Percentiles rank a stretch among this genome's conserved stretches.
phyloP scores from a whole-genome alignment of 768 basidiomycete species.

The Cyclocybe aegerita region DNA sequence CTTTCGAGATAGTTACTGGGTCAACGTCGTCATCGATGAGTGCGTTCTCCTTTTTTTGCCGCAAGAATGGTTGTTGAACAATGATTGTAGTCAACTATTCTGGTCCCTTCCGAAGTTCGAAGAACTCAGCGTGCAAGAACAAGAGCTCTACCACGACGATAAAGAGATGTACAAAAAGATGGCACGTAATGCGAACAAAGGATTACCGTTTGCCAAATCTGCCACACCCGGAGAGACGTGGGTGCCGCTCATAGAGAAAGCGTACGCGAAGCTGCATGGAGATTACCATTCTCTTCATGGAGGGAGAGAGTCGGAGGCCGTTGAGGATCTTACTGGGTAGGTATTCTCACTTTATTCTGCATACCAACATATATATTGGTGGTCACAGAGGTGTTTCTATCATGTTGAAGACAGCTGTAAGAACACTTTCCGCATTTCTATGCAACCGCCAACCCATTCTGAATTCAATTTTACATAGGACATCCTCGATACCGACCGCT shows the following conservation, averaged over 20 bases:
- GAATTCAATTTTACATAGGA: slow-evolving; percentile 21
- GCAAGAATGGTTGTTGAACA: background rate
- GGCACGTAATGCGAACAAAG: slow-evolving; percentile 35
- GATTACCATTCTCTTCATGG: slow-evolving; percentile 33
- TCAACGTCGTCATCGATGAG: slow-evolving; percentile 50
- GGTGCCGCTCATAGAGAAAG: slow-evolving; percentile 51
- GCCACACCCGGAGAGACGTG: slow-evolving; percentile 41
- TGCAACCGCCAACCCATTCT: background rate
- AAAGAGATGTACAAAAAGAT: slow-evolving; percentile 35
- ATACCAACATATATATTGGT: background rate
- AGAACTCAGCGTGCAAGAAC: slow-evolving; percentile 30
- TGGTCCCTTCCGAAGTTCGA: slow-evolving; percentile 44
- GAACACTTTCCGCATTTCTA: background rate
- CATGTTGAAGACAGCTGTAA: slow-evolving; percentile 30
- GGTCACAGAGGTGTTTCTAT: slow-evolving; percentile 36
- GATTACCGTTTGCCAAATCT: slow-evolving; percentile 39
- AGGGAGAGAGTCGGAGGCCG: slow-evolving; percentile 39
- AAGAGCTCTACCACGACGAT: slow-evolving; percentile 41
- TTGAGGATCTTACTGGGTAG: slow-evolving; percentile 55
- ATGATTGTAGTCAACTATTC: slow-evolving; percentile 33
- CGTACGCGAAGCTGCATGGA: slow-evolving; percentile 51
- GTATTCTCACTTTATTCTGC: slow-evolving; percentile 2
- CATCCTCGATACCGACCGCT: slow-evolving; percentile 45
- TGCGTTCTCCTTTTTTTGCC: slow-evolving; percentile 7
- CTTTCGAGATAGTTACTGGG: slow-evolving; percentile 44